phyloP scores from a whole-genome alignment of 257 asterid genomes.

The Petunia secreta region DNA sequence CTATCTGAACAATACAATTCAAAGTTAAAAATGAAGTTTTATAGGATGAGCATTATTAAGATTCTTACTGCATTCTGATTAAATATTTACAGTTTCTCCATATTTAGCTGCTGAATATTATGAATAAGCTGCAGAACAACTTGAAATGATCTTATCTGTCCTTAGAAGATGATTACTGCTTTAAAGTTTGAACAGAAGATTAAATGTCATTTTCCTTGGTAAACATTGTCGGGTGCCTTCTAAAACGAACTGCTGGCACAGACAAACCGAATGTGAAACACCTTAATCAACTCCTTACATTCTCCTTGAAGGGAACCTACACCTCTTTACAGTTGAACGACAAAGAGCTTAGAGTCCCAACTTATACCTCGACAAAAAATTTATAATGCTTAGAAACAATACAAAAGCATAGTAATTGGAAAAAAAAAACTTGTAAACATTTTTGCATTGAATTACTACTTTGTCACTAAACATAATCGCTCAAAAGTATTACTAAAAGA shows the following conservation, averaged over 20 bases:
- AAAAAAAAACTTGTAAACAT: too few species aligned
- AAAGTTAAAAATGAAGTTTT: too few species aligned
- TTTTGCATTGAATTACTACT: too few species aligned
- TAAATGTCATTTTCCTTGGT: not conserved
- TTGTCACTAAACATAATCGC: too few species aligned
- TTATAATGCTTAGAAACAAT: too few species aligned
- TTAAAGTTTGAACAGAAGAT: constrained; percentile 1
- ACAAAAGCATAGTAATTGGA: too few species aligned
- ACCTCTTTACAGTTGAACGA: too few species aligned
- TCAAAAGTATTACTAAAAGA: too few species aligned
- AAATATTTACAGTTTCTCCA: constrained; percentile 11
- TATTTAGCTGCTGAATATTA: not conserved
- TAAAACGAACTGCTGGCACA: not conserved
- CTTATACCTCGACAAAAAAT: too few species aligned
- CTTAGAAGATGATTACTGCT: not conserved
- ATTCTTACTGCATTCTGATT: not conserved
- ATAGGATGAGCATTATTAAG: not conserved
- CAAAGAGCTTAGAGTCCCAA: too few species aligned
- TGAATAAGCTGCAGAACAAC: not conserved
- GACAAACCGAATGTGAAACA: not conserved
- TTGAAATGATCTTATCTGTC: not conserved
- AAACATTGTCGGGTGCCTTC: not conserved
- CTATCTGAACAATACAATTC: not conserved
- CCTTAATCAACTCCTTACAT: not conserved
- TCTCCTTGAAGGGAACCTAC: too few species aligned